Evolutionary conservation across 2,329 filamentous ascomycete genomes (phyloP), one percentile per base, ranked within the genome.

Genomic region (Setomelanomma holmii): DNA sequence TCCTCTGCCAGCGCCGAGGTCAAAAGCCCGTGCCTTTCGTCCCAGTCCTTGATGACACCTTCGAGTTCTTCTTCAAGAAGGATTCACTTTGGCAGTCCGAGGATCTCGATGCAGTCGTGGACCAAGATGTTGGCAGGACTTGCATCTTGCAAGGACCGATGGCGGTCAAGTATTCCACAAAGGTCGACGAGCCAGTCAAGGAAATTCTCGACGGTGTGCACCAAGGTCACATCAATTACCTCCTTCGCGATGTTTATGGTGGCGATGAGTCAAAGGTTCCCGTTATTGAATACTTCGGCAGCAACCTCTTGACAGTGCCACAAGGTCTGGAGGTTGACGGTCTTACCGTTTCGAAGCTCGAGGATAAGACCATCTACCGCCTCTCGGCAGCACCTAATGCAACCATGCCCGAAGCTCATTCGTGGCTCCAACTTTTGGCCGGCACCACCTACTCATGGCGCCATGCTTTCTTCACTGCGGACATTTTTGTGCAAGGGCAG

Each of bases 1-100:
- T 96, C 27, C 87, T 99, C 38, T 98, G 93, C 82, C 88, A 95
- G 78, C 88, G 92, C 33, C 90, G 89, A 41, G 89, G 89, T 35
- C 95, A 99, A 81, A 99, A 99, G 84, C 95, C 95, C 2, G 90
- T 96, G 22, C 95, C 93, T 0, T 99, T 99, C 73, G 93, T 99
- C 23, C 95, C 95, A 4, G 83, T 89, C n/a, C 83, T 99, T 19
- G 95, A 99, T 67, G 92, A 96, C 58, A 96, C 93, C 73, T 99
- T 99, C 63, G 95, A 99, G 74, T 96, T 96, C 79, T 99, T 91
- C 82, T 99, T 99, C 88, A 99, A 99, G 87, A 99, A 99, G 82
- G 95, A 99, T 76, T 99, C 95, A 1, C 84, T 99, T 6, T 99
- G 95, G 95, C 95, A 99, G 78, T 98, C 95, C 1, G 95, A 99